Evolutionary conservation across 2,329 filamentous ascomycete species (phyloP).

Genomic region (Geosmithia flava): DNA sequence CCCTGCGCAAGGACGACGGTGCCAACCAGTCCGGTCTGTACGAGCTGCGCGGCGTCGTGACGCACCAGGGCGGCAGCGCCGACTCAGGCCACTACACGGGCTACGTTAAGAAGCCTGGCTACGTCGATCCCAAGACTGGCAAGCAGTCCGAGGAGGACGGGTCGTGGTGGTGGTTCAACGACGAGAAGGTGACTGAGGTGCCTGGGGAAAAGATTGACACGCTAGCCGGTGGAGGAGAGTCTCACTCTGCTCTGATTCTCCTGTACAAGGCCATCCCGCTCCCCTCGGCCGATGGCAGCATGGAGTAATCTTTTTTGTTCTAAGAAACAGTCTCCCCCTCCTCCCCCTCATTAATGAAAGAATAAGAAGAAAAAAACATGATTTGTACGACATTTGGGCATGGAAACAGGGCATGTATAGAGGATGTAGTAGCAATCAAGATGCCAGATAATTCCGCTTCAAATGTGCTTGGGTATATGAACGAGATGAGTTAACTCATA

Average conservation of each 20-base stretch:
- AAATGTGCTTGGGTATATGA: no score
- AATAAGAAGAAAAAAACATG: not conserved
- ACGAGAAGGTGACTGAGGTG: conserved; percentile 92
- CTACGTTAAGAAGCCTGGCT: conserved; percentile 84
- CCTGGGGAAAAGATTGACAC: conserved; percentile 82
- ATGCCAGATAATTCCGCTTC: no score
- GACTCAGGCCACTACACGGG: conserved; percentile 98
- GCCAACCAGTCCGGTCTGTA: conserved; percentile 92
- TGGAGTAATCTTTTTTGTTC: conserved; percentile 4
- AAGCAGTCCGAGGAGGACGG: conserved; percentile 73
- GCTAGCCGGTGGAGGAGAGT: conserved; percentile 79
- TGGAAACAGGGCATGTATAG: not conserved
- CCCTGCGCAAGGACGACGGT: conserved; percentile 63
- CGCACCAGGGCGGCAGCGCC: conserved; percentile 90
- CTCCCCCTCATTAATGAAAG: no score
- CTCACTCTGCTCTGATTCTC: conserved; percentile 70
- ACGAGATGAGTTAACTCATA: no score
- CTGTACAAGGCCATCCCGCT: conserved; percentile 66
- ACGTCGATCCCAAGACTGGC: conserved; percentile 61
- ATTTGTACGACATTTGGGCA: not conserved
- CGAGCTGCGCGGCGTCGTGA: conserved; percentile 86
- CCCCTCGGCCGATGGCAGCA: conserved; percentile 39
- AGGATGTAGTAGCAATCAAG: no score
- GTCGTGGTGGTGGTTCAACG: conserved; percentile 99
- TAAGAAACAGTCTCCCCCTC: no score